Base-by-base conservation (phyloP, 257 asterid species). In the Plantago ovata region DNA sequence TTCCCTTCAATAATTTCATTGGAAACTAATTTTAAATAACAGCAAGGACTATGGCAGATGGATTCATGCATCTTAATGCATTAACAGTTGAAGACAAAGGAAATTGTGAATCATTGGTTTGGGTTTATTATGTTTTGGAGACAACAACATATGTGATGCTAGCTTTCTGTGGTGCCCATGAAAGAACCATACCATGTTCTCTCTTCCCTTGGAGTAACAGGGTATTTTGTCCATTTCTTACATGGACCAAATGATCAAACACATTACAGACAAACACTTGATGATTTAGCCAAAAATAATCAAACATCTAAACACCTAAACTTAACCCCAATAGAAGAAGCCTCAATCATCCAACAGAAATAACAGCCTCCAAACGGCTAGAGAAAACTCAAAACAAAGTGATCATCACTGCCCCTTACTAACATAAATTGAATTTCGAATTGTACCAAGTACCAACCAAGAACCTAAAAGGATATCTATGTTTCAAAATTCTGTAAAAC, bases 141-240 rank as follows among this genome's bases (percentile, higher is more conserved):
- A 81, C 75, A 63, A 81, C 75, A 63, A 44, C 59, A 64, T 53
- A 73, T 56, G 78, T 78, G 79, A 75, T 76, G 85, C 60, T 78
- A 71, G 69, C 58, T 59, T 43, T 48, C 47, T 65, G 80, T 81
- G 84, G 91, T 66, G 65, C 73, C 87, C 83, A 68, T 51, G 58
- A 49, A 53, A 65, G 69, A 71, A 75, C 67, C 70, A 80, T 58
- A 58, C 67, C 79, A 77, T 77, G 79, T 75, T 67, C 72, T 71
- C 24, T 62, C 64, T 24, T 69, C 21, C 47, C 64, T 46, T 50
- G 22, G 40, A 50, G 32, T 20, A 63, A 56, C 61, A 36, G 38
- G 39, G 58, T 62, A 62, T 68, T 73, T 64, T 67, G 75, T 77
- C 78, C 72, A 62, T 70, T 70, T 64, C 74, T 69, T 48, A 68